Base-by-base conservation (phyloP, 2,329 filamentous ascomycete species). In the Penicillium sp. region DNA sequence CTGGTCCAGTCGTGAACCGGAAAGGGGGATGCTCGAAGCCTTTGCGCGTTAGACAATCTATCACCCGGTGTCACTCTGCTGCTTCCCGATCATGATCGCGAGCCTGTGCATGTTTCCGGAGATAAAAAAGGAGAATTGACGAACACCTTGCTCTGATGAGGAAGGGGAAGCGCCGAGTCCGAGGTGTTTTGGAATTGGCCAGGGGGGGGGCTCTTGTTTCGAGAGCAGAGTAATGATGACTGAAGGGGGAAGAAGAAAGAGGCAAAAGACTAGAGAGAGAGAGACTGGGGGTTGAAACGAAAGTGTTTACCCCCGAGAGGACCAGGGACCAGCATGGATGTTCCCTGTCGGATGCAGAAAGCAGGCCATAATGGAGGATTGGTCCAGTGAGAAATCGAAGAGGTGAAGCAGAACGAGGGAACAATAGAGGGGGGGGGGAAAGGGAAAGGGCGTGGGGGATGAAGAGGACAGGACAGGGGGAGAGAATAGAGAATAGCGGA, bases 51-150 rank as follows among this genome's bases (percentile, higher is more conserved):
- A 65, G 61, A 64, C 63, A 66, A 68, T 69, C 65, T 65, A 65
- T 59, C 59, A 69, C 63, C 66, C 65, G 62, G 65, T 68, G 68
- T 69, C 37, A 70, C 68, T 55, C 55, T 70, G 66, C 49, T 64
- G 66, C 65, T 69, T 68, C 60, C 68, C 68, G 68, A 62, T 40
- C 49, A 35, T 56, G 50, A 64, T 61, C 47, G 55, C 53, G 58
- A 59, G 55, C 56, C 51, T 28, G 50, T 58, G 61, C 61, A 64
- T 60, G 42, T 57, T 50, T 49, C 64, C 56, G 45, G 15, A 30
- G 24, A 22, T 44, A 9, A 60, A 58, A 51, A 40, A 53, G n/a
- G n/a, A 17, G 22, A 15, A 30, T 12, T 33, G 30, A 12, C 56
- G 50, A 49, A 51, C 47, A 38, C 54, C 53, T 55, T 28, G 42